Percentiles rank a stretch among this genome's conserved stretches.
Conservation (phyloP, 2,329 filamentous ascomycete genomes). For the Diplodia seriata region DNA sequence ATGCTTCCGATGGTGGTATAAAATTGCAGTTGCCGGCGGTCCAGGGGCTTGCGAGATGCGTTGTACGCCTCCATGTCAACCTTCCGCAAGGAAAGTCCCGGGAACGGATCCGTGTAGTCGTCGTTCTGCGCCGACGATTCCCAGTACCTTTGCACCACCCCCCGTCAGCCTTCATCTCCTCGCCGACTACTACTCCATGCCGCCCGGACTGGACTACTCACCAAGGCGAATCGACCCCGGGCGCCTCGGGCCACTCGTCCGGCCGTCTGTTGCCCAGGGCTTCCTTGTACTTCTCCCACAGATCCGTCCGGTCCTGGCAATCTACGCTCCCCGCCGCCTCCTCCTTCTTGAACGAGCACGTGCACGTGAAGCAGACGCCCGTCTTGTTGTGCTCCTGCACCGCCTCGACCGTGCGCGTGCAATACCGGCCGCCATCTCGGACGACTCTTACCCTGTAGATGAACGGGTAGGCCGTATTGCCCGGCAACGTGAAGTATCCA, state of each 20-base stretch:
- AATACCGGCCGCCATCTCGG: slow-evolving; percentile 60
- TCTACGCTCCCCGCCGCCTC: slow-evolving; percentile 45
- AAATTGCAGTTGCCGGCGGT: slow-evolving; percentile 46
- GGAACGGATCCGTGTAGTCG: slow-evolving; percentile 50
- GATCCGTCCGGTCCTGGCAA: slow-evolving; percentile 45
- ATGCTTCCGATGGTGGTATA: slow-evolving; percentile 46
- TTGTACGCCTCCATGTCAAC: slow-evolving; percentile 62
- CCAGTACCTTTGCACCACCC: slow-evolving; percentile 38
- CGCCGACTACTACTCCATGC: too few relatives aligned
- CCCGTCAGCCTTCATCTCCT: slow-evolving; percentile 37
- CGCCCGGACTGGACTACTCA: slow-evolving; percentile 32
- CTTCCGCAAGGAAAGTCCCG: slow-evolving; percentile 58
- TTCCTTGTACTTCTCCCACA: slow-evolving; percentile 46
- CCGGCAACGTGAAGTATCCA: slow-evolving; percentile 60
- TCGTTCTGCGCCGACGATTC: slow-evolving; percentile 43
- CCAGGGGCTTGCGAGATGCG: slow-evolving; percentile 43
- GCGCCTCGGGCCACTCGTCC: slow-evolving; percentile 40
- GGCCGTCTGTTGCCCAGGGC: slow-evolving; percentile 46
- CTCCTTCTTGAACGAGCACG: slow-evolving; percentile 60
- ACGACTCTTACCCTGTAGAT: slow-evolving; percentile 59
- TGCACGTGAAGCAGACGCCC: slow-evolving; percentile 59
- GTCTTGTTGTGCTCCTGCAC: slow-evolving; percentile 53
- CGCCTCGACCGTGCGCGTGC: slow-evolving; percentile 60
- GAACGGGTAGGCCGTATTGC: slow-evolving; percentile 57
- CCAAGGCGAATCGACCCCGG: slow-evolving; percentile 47